Conservation (phyloP, 2,329 filamentous ascomycete species). For the Fusarium sororula region DNA sequence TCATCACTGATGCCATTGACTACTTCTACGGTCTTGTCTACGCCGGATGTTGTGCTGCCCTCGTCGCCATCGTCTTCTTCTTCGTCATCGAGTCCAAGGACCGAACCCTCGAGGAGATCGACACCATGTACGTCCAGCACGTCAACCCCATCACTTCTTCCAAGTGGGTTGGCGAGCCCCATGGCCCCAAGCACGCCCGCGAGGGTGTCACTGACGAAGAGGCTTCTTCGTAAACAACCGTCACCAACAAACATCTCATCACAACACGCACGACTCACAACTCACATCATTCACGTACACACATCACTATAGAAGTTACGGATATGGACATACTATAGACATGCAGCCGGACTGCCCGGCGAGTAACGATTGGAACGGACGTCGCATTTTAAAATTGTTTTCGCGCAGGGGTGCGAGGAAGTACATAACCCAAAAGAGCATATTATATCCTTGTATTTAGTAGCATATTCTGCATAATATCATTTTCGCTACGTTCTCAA, state of each 20-base stretch:
- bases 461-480: slow-evolving; percentile 25
- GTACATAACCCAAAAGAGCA: slow-evolving; percentile 26
- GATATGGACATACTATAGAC: background rate
- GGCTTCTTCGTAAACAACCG: slow-evolving; percentile 18
- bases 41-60: slow-evolving; percentile 71
- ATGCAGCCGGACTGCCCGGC: slow-evolving; percentile 23
- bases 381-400: slow-evolving; percentile 17
- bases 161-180: slow-evolving; percentile 36
- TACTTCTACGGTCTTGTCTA: slow-evolving; percentile 78
- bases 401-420: background rate
- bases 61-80: slow-evolving; percentile 75
- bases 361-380: slow-evolving; percentile 28
- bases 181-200: slow-evolving; percentile 10
- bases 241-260: background rate
- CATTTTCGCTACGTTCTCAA: slow-evolving; percentile 11
- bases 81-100: slow-evolving; percentile 79
- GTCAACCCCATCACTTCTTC: slow-evolving; percentile 60
- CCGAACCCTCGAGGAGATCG: slow-evolving; percentile 77
- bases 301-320: slow-evolving; percentile 1
- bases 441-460: slow-evolving; percentile 33
- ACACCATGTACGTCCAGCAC: slow-evolving; percentile 73
- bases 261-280: background rate
- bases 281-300: background rate
- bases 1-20: slow-evolving; percentile 75
- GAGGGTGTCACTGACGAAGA: slow-evolving; percentile 33